Percentiles rank a stretch among this genome's conserved stretches.
phyloP scores from a whole-genome alignment of 805 yeast genomes.

The Candida yuanshanica region DNA sequence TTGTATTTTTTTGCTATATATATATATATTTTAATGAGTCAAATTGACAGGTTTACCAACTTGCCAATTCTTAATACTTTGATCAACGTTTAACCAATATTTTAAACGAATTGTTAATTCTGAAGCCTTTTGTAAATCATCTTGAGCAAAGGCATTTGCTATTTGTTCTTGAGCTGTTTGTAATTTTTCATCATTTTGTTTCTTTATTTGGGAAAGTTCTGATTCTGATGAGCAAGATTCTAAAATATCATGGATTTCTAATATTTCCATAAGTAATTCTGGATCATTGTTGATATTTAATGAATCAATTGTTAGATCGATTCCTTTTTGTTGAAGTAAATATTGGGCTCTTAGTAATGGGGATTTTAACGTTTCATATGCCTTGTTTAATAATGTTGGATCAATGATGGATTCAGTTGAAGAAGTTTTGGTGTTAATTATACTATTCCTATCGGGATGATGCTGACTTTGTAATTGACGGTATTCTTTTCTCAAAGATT shows the following conservation, averaged over 20 bases:
- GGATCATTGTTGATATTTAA: constrained; percentile 45
- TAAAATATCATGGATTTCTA: constrained; percentile 80
- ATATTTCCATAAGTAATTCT: constrained; percentile 61
- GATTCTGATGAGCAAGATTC: constrained; percentile 56
- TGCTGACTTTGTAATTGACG: constrained; percentile 61
- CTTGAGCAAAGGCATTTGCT: constrained; percentile 36
- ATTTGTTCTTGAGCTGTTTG: constrained; percentile 38
- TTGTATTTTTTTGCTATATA: neutral
- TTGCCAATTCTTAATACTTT: constrained; percentile 74
- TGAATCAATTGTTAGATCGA: constrained; percentile 54
- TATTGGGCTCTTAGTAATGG: constrained; percentile 72
- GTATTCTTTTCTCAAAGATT: constrained; percentile 65
- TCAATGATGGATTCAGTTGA: constrained; percentile 14
- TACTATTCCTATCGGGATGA: constrained; percentile 68
- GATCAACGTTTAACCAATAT: constrained; percentile 77
- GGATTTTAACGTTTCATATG: constrained; percentile 63
- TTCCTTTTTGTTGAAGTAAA: constrained; percentile 37
- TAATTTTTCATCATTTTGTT: constrained; percentile 55
- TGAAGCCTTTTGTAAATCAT: constrained; percentile 55
- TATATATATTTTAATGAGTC: constrained; percentile 42
- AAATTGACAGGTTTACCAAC: constrained; percentile 60
- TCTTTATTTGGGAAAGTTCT: constrained; percentile 48
- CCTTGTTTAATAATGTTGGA: constrained; percentile 56
- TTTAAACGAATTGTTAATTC: constrained; percentile 65
- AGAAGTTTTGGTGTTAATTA: constrained; percentile 2